A percentile compares a stretch with the other conserved stretches of the same genome.
phyloP scores from a whole-genome alignment of 441 rosid genomes.

The Gossypium aridum region DNA sequence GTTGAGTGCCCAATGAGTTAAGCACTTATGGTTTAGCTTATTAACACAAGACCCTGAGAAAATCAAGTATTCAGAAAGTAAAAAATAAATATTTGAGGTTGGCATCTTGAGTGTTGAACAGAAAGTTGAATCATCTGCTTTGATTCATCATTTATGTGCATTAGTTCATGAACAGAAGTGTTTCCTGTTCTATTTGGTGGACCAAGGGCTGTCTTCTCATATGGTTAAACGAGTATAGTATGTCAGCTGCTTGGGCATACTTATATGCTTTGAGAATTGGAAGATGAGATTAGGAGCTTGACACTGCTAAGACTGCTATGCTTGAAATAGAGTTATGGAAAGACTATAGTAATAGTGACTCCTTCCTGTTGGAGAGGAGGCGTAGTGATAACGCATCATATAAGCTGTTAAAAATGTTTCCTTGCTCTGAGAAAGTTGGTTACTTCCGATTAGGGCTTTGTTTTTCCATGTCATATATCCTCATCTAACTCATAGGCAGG shows the following conservation, averaged over 20 bases:
- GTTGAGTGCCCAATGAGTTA: not conserved
- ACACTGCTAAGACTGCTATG: conserved; percentile 3
- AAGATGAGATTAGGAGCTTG: not conserved
- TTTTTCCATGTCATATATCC: not conserved
- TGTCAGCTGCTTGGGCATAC: not conserved
- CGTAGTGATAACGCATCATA: not conserved
- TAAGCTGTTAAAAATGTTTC: not conserved
- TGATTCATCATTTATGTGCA: not conserved
- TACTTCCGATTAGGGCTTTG: not conserved
- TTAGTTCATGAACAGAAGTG: not conserved
- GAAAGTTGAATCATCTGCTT: not conserved
- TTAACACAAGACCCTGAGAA: not conserved
- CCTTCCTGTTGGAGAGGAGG: not conserved
- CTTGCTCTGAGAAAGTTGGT: not conserved
- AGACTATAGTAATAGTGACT: not conserved
- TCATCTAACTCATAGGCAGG: not conserved
- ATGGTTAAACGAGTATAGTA: not conserved
- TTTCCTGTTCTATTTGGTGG: not conserved
- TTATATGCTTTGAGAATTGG: not conserved
- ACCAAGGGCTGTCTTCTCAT: not conserved
- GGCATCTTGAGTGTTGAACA: not conserved
- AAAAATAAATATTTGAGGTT: not conserved
- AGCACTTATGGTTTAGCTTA: not conserved
- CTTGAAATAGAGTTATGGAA: not conserved
- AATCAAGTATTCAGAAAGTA: not conserved